Percentiles rank a stretch among this genome's conserved stretches.
These are phyloP conservation scores for Fusarium sp. DNA, from an alignment of 2,329 filamentous ascomycete genomes.

Conservation along the genomic window DNA sequence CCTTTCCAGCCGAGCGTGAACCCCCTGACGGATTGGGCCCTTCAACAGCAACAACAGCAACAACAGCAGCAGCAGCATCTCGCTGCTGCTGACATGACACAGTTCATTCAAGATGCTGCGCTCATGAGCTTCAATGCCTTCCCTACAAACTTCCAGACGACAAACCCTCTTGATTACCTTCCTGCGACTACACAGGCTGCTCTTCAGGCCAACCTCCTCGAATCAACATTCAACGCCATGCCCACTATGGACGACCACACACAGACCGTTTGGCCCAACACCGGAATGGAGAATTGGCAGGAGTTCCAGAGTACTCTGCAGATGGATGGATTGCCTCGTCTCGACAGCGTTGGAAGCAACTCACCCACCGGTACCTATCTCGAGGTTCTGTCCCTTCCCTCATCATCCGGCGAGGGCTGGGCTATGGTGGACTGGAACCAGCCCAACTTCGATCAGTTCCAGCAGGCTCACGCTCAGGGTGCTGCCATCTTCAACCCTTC, in stretches of 20 bases:
- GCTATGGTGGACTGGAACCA: constrained; percentile 80
- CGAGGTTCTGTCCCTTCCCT: constrained; percentile 84
- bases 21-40: constrained; percentile 70
- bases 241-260: constrained; percentile 66
- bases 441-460: constrained; percentile 72
- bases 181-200: constrained; percentile 71
- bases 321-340: constrained; percentile 59
- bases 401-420: constrained; percentile 90
- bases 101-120: constrained; percentile 67
- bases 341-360: constrained; percentile 58
- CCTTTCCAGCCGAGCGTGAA: constrained; percentile 64
- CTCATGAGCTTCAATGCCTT: constrained; percentile 67
- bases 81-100: constrained; percentile 59
- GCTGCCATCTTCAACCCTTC: constrained; percentile 89
- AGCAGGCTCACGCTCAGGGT: constrained; percentile 62
- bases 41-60: constrained; percentile 62
- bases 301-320: constrained; percentile 76
- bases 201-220: constrained; percentile 71
- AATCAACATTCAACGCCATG: constrained; percentile 70
- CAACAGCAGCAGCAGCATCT: constrained; percentile 50
- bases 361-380: constrained; percentile 70
- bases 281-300: constrained; percentile 79
- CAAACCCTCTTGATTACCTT: constrained; percentile 69
- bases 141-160: constrained; percentile 62
- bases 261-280: constrained; percentile 67